Conservation (phyloP, 2,329 filamentous ascomycete species). For the Cladosporium sp. region DNA sequence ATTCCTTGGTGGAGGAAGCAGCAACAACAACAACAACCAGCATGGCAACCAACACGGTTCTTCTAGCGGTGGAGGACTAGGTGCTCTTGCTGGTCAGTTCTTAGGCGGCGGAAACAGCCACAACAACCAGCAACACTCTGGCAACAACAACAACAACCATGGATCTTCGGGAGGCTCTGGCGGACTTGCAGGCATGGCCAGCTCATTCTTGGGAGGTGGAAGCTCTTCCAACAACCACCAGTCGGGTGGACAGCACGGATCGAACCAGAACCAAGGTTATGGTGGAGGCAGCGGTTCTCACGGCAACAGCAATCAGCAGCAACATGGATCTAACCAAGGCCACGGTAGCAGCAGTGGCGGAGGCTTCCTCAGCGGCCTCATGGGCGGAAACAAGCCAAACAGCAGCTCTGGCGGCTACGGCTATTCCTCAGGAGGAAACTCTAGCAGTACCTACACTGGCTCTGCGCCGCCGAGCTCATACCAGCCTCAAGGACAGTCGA, state of each 20-base stretch:
- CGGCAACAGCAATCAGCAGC: conserved; percentile 8
- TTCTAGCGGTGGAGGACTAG: conserved; percentile 19
- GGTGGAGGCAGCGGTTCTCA: conserved; percentile 28
- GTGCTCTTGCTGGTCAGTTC: conserved; percentile 26
- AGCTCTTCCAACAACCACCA: conserved; percentile 20
- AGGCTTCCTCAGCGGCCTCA: conserved; percentile 24
- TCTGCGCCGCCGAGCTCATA: conserved; percentile 39
- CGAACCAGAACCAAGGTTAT: conserved; percentile 19
- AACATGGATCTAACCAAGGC: conserved; percentile 15
- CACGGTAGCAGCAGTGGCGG: conserved; percentile 19
- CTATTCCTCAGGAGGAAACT: conserved; percentile 35
- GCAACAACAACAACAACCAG: conserved; percentile 14
- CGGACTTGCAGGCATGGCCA: conserved; percentile 27
- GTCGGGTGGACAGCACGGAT: conserved; percentile 10
- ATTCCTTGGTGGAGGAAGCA: conserved; percentile 31
- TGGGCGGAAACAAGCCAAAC: conserved; percentile 22
- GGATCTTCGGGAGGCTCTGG: conserved; percentile 5
- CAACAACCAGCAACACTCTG: conserved; percentile 24
- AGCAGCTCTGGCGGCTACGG: conserved; percentile 31
- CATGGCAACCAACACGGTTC: conserved; percentile 15
- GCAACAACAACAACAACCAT: conserved; percentile 8
- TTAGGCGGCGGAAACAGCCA: conserved; percentile 30
- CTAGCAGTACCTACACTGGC: conserved; percentile 38
- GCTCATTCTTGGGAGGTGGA: conserved; percentile 30
- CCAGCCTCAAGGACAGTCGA: conserved; percentile 22